phyloP scores from a whole-genome alignment of 768 basidiomycete genomes.

The Daedaleopsis nitida region DNA sequence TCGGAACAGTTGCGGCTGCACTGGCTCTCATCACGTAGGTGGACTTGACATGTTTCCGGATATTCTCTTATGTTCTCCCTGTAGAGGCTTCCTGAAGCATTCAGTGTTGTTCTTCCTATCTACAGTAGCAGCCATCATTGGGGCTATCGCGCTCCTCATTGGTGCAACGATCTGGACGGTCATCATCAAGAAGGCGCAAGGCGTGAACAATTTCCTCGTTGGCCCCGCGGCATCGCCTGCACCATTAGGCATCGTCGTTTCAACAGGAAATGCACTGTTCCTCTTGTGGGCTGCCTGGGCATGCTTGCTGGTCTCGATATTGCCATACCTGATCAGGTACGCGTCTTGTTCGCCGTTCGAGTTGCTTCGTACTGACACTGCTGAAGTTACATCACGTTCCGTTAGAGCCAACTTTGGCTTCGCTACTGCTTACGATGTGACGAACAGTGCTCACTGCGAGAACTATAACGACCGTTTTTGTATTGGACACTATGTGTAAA shows the following conservation, averaged over 20 bases:
- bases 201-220: constrained; percentile 56
- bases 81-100: constrained; percentile 67
- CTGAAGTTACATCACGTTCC: constrained; percentile 78
- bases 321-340: constrained; percentile 81
- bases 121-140: constrained; percentile 59
- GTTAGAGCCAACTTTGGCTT: constrained; percentile 39
- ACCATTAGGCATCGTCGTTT: constrained; percentile 63
- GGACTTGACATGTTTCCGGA: constrained; percentile 3
- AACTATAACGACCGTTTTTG: constrained; percentile 9
- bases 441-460: neutral
- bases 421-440: neutral
- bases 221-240: constrained; percentile 36
- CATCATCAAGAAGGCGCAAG: constrained; percentile 62
- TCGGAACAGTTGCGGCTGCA: constrained; percentile 69
- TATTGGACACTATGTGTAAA: constrained; percentile 15
- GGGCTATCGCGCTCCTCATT: constrained; percentile 64
- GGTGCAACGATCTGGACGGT: constrained; percentile 80
- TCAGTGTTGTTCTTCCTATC: constrained; percentile 70
- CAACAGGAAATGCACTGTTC: constrained; percentile 62
- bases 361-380: neutral
- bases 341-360: constrained; percentile 23
- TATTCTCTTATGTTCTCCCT: neutral
- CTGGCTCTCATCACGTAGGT: constrained; percentile 65
- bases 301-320: constrained; percentile 59
- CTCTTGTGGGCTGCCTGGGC: constrained; percentile 78